Conservation (phyloP, 2,329 filamentous ascomycete genomes). For the Aspergillus costaricaensis region DNA sequence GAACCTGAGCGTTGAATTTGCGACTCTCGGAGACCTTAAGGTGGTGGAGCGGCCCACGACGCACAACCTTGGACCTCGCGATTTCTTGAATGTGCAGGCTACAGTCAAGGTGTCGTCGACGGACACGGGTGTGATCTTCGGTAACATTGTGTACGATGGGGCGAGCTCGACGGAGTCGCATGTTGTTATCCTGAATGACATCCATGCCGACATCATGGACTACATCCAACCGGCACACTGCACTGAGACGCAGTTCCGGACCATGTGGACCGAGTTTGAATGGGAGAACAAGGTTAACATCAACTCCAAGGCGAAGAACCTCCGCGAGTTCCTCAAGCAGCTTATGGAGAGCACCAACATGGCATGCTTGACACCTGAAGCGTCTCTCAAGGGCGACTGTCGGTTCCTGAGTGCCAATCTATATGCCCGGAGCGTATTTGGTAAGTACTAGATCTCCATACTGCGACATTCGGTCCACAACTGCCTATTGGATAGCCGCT, state of each 20-base stretch:
- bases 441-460: conserved; percentile 59
- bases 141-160: conserved; percentile 97
- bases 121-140: conserved; percentile 97
- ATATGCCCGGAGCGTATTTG: conserved; percentile 95
- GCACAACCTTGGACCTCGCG: conserved; percentile 90
- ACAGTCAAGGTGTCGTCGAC: conserved; percentile 99
- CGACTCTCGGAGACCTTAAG: conserved; percentile 96
- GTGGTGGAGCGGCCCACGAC: conserved; percentile 96
- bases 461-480: background rate
- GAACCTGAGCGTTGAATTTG: conserved; percentile 96
- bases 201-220: conserved; percentile 99
- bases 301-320: conserved; percentile 90
- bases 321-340: conserved; percentile 89
- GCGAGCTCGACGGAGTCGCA: conserved; percentile 89
- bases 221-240: conserved; percentile 97
- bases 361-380: conserved; percentile 95
- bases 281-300: conserved; percentile 99
- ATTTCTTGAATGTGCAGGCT: conserved; percentile 97
- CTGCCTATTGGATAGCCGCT: conserved; percentile 16
- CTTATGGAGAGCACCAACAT: conserved; percentile 99
- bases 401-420: conserved; percentile 97
- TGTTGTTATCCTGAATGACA: conserved; percentile 95
- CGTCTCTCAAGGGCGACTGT: conserved; percentile 94
- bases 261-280: conserved; percentile 99
- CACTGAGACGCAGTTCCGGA: conserved; percentile 96